These are phyloP conservation scores for Erucastrum elatum DNA, from an alignment of 345 rosid genomes.

Conservation along the genomic window DNA sequence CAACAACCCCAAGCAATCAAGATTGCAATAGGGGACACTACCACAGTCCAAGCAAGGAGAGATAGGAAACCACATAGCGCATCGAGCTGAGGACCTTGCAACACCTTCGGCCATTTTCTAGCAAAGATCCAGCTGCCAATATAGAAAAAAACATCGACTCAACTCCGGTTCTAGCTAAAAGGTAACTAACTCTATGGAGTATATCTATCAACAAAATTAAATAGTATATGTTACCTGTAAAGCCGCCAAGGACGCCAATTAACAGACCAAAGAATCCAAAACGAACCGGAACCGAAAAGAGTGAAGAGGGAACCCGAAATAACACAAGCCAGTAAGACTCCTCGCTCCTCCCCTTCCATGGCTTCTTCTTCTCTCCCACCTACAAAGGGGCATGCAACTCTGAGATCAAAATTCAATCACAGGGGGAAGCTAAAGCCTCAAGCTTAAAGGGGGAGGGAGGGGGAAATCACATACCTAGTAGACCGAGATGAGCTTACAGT, in stretches of 20 bases:
- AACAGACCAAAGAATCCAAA: constrained; percentile 85
- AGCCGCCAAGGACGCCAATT: constrained; percentile 99
- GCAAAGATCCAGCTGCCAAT: constrained; percentile 95
- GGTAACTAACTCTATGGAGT: too few species aligned
- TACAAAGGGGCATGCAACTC: constrained; percentile 41
- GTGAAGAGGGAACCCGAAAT: constrained; percentile 85
- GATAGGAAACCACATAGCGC: constrained; percentile 72
- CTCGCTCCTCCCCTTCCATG: constrained; percentile 82
- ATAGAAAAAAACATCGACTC: constrained; percentile 17
- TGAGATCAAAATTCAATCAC: constrained; percentile 2
- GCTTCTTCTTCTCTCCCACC: constrained; percentile 57
- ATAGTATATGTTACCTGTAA: constrained; percentile 94
- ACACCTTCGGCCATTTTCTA: constrained; percentile 86
- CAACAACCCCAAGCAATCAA: constrained; percentile 89
- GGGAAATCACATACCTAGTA: constrained; percentile 45
- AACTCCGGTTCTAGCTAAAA: too few species aligned
- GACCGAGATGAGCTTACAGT: constrained; percentile 46
- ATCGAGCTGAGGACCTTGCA: constrained; percentile 85
- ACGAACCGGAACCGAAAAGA: constrained; percentile 74
- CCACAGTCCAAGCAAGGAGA: constrained; percentile 72
- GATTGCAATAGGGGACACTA: constrained; percentile 77
- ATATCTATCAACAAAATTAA: too few species aligned
- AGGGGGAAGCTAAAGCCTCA: constrained; percentile 7
- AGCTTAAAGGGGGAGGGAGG: constrained; percentile 26
- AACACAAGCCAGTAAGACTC: constrained; percentile 65